Evolutionary conservation across 2,329 filamentous ascomycete species (phyloP).

Genomic region (Colletotrichum australisinense): DNA sequence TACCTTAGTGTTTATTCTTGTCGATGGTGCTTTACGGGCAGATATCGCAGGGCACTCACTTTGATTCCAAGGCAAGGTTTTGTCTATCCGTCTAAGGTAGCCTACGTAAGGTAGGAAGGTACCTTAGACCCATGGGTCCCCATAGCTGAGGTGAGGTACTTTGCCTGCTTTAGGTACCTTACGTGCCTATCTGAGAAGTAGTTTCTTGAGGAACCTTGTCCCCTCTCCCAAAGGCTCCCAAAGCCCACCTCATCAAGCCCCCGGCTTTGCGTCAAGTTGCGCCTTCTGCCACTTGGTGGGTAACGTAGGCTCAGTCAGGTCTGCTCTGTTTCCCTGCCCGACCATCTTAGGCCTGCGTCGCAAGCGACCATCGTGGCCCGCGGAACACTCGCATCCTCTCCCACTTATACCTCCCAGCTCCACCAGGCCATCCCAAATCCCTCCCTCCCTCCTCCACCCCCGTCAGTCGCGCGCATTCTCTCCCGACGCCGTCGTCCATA

Average conservation of each 20-base stretch:
- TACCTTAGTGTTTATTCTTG: background rate
- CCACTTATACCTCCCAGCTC: background rate
- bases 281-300: background rate
- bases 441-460: background rate
- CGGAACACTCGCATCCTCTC: constrained; percentile 24
- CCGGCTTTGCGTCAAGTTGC: background rate
- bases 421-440: background rate
- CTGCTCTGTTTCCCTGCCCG: background rate
- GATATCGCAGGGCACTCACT: background rate
- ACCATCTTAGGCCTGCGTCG: background rate
- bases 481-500: background rate
- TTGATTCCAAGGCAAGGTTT: background rate
- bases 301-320: no score
- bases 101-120: no score
- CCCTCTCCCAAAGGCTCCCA: background rate
- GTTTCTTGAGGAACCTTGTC: background rate
- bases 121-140: no score
- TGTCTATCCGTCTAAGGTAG: background rate
- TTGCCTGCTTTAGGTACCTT: background rate
- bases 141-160: background rate
- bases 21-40: background rate
- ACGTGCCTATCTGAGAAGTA: background rate
- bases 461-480: background rate
- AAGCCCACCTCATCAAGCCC: background rate
- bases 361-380: constrained; percentile 19